Conservation (phyloP, 371 early-diverging fungal genomes). For the Funneliformis caledonium region DNA sequence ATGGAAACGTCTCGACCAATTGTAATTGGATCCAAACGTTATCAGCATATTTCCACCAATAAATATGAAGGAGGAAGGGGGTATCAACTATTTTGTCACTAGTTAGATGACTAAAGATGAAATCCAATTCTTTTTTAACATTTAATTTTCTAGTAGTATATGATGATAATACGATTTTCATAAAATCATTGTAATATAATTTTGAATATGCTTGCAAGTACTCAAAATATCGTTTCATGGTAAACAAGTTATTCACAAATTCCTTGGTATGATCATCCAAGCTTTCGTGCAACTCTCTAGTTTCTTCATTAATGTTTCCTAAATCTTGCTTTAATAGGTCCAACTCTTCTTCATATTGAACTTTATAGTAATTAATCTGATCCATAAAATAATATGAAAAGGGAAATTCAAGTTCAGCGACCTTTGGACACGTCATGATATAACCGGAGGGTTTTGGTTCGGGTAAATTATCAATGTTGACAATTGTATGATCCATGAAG, state of each 20-base stretch:
- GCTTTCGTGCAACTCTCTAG: not conserved
- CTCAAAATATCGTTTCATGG: conserved; percentile 8
- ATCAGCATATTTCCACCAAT: conserved; percentile 27
- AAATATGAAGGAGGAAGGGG: conserved; percentile 14
- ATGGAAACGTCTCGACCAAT: conserved; percentile 27
- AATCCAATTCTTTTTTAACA: not conserved
- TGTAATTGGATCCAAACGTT: conserved; percentile 12
- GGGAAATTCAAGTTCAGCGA: conserved; percentile 34
- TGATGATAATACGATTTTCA: conserved; percentile 11
- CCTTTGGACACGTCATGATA: not conserved
- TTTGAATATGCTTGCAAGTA: not conserved
- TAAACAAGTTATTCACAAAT: conserved; percentile 23
- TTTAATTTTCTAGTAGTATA: not conserved
- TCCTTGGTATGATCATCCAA: conserved; percentile 1
- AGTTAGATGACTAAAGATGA: not conserved
- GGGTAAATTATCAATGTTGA: conserved; percentile 8
- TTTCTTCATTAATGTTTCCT: conserved; percentile 22
- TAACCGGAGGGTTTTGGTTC: conserved; percentile 20
- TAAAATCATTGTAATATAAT: conserved; percentile 33
- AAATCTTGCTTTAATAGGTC: conserved; percentile 16
- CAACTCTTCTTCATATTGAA: conserved; percentile 23
- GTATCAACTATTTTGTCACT: not conserved
- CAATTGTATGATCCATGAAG: conserved; percentile 27
- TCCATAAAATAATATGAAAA: conserved; percentile 38
- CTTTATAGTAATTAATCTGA: conserved; percentile 35